These are phyloP conservation scores for Cyberlindnera euphorbiiphila DNA, from an alignment of 805 yeast species.

Conservation along the genomic window DNA sequence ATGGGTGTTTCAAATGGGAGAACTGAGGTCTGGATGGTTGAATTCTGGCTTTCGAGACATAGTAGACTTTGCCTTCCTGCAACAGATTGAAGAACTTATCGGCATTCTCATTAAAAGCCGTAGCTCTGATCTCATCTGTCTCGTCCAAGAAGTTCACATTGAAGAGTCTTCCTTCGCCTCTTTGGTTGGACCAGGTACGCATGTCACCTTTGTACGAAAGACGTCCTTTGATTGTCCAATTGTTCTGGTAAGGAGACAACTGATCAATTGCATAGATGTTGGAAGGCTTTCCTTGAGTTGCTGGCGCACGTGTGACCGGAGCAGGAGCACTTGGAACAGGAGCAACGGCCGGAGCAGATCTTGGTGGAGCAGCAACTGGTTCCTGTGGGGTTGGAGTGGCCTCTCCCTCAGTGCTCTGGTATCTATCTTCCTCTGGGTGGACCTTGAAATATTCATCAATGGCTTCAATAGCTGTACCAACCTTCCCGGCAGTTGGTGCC, in stretches of 20 bases:
- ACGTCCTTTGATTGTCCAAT: conserved; percentile 92
- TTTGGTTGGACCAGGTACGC: conserved; percentile 80
- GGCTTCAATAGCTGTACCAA: conserved; percentile 35
- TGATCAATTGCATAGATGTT: conserved; percentile 74
- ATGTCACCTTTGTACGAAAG: conserved; percentile 85
- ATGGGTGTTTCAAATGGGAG: conserved; percentile 79
- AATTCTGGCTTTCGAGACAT: conserved; percentile 75
- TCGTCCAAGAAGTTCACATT: conserved; percentile 87
- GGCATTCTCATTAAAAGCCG: conserved; percentile 87
- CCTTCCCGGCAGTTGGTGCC: conserved; percentile 35
- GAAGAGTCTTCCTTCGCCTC: conserved; percentile 88
- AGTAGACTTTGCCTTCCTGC: conserved; percentile 88
- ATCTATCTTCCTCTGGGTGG: conserved; percentile 52
- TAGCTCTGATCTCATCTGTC: conserved; percentile 93
- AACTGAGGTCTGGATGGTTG: conserved; percentile 83
- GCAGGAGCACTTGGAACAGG: conserved; percentile 17
- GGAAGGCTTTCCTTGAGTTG: conserved; percentile 31
- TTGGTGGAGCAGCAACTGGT: conserved; percentile 10
- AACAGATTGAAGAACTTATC: conserved; percentile 71
- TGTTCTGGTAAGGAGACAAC: conserved; percentile 84
- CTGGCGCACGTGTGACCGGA: too few species aligned
- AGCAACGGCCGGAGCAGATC: conserved; percentile 8
- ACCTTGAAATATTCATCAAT: conserved; percentile 55
- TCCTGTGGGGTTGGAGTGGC: conserved; percentile 25
- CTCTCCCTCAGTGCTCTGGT: conserved; percentile 17